phyloP scores from a whole-genome alignment of 1,284 basidiomycete species.

The Apiotrichum brassicae region DNA sequence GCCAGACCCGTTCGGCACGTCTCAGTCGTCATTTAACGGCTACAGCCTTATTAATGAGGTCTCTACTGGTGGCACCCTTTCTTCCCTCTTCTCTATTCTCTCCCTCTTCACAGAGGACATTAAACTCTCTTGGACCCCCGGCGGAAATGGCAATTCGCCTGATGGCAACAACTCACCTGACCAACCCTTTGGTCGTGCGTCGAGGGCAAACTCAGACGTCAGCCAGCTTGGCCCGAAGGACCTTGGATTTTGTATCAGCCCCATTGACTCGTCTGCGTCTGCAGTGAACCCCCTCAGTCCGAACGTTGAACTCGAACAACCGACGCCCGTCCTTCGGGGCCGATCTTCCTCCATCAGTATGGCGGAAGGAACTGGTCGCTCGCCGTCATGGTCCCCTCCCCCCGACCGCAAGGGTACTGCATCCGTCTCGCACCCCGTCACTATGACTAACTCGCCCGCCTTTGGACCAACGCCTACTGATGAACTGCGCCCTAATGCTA shows the following conservation, averaged over 20 bases:
- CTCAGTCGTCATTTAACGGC: slow-evolving; percentile 60
- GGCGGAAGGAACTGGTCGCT: slow-evolving; percentile 5
- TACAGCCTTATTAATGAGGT: slow-evolving; percentile 93
- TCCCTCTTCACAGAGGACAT: slow-evolving; percentile 95
- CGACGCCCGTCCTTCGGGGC: neutral
- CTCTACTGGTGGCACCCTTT: slow-evolving; percentile 86
- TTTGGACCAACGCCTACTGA: neutral
- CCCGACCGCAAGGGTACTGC: neutral
- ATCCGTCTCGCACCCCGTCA: slow-evolving; percentile 1
- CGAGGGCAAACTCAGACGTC: slow-evolving; percentile 43
- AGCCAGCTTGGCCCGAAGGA: slow-evolving; percentile 35
- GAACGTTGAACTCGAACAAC: neutral
- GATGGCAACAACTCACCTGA: neutral
- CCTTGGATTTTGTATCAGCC: slow-evolving; percentile 9
- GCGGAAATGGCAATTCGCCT: slow-evolving; percentile 40
- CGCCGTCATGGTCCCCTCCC: neutral
- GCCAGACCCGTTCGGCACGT: slow-evolving; percentile 22
- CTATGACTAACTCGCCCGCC: neutral
- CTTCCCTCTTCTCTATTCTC: slow-evolving; percentile 92
- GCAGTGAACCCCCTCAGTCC: neutral
- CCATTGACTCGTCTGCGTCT: neutral
- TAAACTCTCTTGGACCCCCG: slow-evolving; percentile 68
- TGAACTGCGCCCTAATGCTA: neutral
- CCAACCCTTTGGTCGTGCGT: slow-evolving; percentile 14
- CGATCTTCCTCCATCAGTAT: slow-evolving; percentile 5